Base-by-base conservation (phyloP, 2,329 filamentous ascomycete species). In the Lizonia empirigonia region DNA sequence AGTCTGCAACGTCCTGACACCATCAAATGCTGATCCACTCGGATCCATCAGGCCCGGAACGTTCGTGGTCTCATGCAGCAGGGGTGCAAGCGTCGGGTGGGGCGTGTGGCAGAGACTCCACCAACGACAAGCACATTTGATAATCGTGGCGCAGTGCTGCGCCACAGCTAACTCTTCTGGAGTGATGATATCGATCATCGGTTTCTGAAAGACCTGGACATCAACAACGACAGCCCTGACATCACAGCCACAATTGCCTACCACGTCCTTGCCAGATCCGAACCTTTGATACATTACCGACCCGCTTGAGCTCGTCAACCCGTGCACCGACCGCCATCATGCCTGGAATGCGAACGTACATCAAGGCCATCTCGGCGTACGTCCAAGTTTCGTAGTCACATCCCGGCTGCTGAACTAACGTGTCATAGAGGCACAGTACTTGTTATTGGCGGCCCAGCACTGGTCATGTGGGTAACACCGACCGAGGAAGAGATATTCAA, bases 401-500 rank as follows among this genome's bases (percentile, higher is more conserved):
- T 22, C 27, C 47, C 46, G 57, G 44, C 46, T 30, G 37, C 35
- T 18, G 30, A 35, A 52, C 59, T 71, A 44, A 74, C 54, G 40
- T 30, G 16, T 44, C 18, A 34, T 65, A 97, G 92, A 52, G 90
- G 89, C 63, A 80, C 79, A 33, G 74, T 80, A 37, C 80, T 94
- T 63, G 87, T 85, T 67, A 81, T 97, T 53, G 94, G 94, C 44
- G 94, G 94, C 3, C 94, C 94, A 19, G 87, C 88, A 13, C 78
- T 97, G 44, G 88, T 93, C 34, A 84, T 87, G 76, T 96, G 86
- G 73, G 77, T 95, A 37, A 83, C 83, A 36, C 94, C 94, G 2
- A 88, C 89, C 10, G 91, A 97, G 64, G 94, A 97, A 74, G 91
- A 97, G 77, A 82, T 99, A 33, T 91, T 95, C 80, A 81, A 83